These are phyloP conservation scores for Penicillium turbatum DNA, from an alignment of 495 filamentous ascomycete species.

Conservation along the genomic window DNA sequence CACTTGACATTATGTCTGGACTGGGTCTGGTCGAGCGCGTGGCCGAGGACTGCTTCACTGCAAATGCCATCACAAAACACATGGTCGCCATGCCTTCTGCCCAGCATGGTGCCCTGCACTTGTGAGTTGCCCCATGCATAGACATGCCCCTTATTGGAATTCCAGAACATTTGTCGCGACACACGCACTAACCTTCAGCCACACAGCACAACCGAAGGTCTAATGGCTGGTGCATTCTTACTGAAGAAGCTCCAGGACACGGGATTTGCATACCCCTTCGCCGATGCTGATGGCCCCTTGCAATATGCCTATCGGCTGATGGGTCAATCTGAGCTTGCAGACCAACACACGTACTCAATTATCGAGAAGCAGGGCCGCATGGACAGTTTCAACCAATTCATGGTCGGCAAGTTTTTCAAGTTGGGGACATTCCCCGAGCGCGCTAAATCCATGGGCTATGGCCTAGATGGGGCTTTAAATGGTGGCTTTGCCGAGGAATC, in stretches of 20 bases:
- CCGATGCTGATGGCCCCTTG: conserved; percentile 29
- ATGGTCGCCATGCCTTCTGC: conserved; percentile 33
- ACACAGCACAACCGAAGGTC: conserved; percentile 32
- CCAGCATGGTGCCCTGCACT: conserved; percentile 38
- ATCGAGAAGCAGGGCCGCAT: conserved; percentile 38
- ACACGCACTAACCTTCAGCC: neutral
- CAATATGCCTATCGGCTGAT: conserved; percentile 35
- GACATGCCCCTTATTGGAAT: neutral
- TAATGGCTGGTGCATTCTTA: conserved; percentile 35
- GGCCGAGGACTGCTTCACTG: conserved; percentile 22
- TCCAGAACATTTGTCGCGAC: neutral
- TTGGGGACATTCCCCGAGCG: conserved; percentile 30
- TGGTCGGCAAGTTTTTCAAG: conserved; percentile 39
- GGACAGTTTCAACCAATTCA: conserved; percentile 41
- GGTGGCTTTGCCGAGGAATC: conserved; percentile 8
- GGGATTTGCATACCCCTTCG: conserved; percentile 35
- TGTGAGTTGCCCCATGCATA: conserved; percentile 21
- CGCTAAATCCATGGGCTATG: conserved; percentile 25
- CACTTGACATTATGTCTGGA: conserved; percentile 35
- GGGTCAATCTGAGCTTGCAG: conserved; percentile 27
- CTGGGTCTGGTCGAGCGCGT: conserved; percentile 31
- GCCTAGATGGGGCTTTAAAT: conserved; percentile 29
- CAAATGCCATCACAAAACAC: conserved; percentile 35
- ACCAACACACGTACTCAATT: conserved; percentile 36
- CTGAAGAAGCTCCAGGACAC: conserved; percentile 34